Evolutionary conservation across 495 filamentous ascomycete genomes (phyloP).

Genomic region (Massariosphaeria phaeospora): DNA sequence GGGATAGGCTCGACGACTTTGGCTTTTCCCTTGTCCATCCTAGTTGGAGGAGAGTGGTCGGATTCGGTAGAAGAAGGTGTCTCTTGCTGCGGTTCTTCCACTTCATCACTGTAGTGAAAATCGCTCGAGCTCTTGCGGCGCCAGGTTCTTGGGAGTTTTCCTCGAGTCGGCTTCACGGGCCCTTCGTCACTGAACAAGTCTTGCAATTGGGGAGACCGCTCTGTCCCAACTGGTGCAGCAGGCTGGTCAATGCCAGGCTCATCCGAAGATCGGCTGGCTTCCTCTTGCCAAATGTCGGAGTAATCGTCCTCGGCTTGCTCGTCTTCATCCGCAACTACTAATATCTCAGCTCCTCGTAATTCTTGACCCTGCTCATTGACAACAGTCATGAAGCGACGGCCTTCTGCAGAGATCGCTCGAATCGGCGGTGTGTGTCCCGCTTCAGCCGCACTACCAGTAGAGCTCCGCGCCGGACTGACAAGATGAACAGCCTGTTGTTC

Average conservation of each 20-base stretch:
- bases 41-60: not conserved
- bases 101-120: constrained; percentile 38
- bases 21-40: constrained; percentile 10
- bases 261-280: constrained; percentile 40
- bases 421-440: constrained; percentile 33
- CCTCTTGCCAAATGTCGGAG: constrained; percentile 44
- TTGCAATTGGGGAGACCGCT: constrained; percentile 21
- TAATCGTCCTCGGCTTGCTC: constrained; percentile 27
- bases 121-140: constrained; percentile 38
- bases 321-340: constrained; percentile 40
- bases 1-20: not conserved
- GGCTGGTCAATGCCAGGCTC: constrained; percentile 19
- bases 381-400: not conserved
- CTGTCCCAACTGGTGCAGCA: not conserved
- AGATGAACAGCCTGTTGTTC: constrained; percentile 10
- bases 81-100: constrained; percentile 11
- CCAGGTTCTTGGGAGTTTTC: constrained; percentile 46
- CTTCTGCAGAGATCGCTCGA: not conserved
- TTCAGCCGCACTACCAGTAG: constrained; percentile 40
- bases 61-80: not conserved
- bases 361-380: constrained; percentile 32
- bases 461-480: constrained; percentile 34
- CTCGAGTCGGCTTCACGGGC: constrained; percentile 35
- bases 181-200: constrained; percentile 30
- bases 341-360: constrained; percentile 47